Evolutionary conservation across 73 alveolate genomes (phyloP).

Genomic region (Tetrahymena elliotti): DNA sequence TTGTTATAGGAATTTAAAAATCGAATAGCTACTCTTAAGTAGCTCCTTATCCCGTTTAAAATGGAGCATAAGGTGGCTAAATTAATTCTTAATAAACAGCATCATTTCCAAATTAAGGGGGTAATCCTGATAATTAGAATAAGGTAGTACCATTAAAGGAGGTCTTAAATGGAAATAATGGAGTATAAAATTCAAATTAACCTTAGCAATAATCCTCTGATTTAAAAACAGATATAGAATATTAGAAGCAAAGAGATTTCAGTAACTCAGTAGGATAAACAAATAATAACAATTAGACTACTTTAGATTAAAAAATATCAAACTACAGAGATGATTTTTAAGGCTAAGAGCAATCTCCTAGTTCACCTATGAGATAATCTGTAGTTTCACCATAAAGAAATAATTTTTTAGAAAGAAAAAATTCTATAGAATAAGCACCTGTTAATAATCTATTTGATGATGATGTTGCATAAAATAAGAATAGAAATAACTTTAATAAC

Average conservation of each 20-base stretch:
- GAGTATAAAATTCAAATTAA: neutral
- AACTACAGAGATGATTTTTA: neutral
- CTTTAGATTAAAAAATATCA: neutral
- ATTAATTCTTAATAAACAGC: neutral
- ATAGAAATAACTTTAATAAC: neutral
- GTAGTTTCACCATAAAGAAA: neutral
- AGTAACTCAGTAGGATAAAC: neutral
- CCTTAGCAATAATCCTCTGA: neutral
- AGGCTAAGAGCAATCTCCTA: neutral
- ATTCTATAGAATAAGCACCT: neutral
- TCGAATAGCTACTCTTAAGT: neutral
- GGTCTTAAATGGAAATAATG: neutral
- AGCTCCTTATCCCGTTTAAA: neutral
- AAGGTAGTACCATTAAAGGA: neutral
- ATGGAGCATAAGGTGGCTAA: neutral
- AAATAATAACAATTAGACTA: neutral
- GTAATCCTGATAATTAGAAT: neutral
- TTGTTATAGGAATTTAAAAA: neutral
- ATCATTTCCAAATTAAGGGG: neutral
- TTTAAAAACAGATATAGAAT: neutral
- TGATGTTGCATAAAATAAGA: neutral
- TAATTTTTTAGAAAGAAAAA: neutral
- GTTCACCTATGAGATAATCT: neutral
- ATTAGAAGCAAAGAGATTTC: neutral
- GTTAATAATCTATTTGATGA: neutral